Conservation (phyloP, 1,284 basidiomycete genomes). For the Sparassis latifolia region DNA sequence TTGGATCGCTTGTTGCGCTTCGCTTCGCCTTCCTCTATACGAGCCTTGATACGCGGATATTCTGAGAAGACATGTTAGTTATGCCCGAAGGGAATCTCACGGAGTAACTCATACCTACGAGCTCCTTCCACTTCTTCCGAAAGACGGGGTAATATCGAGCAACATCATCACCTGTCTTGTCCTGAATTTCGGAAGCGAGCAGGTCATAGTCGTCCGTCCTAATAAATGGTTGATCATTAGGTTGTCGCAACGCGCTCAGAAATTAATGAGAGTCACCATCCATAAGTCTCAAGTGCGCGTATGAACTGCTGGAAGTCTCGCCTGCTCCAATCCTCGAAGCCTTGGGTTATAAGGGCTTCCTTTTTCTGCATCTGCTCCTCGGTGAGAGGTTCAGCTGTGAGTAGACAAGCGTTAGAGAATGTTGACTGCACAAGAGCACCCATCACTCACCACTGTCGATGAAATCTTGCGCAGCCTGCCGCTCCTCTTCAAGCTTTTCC, state of each 20-base stretch:
- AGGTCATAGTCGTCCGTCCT: constrained; percentile 72
- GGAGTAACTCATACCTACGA: constrained; percentile 53
- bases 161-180: constrained; percentile 82
- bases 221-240: background rate
- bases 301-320: constrained; percentile 94
- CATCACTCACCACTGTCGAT: constrained; percentile 68
- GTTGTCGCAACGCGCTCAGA: constrained; percentile 2
- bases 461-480: constrained; percentile 75
- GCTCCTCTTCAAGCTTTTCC: constrained; percentile 83
- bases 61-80: constrained; percentile 36
- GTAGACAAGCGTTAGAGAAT: background rate
- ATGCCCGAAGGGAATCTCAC: background rate
- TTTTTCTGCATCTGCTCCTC: constrained; percentile 82
- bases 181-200: constrained; percentile 82
- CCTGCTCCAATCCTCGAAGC: constrained; percentile 88
- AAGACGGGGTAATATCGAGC: constrained; percentile 82
- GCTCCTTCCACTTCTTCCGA: constrained; percentile 84
- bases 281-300: constrained; percentile 79
- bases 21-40: constrained; percentile 79
- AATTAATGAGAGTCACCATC: constrained; percentile 47
- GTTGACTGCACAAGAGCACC: background rate
- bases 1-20: constrained; percentile 85
- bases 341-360: constrained; percentile 71
- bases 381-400: constrained; percentile 75
- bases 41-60: constrained; percentile 73